A percentile compares a stretch with the other conserved stretches of the same genome.
These are phyloP conservation scores for Corylus heterophylla DNA, from an alignment of 306 rosid genomes.

Conservation along the genomic window DNA sequence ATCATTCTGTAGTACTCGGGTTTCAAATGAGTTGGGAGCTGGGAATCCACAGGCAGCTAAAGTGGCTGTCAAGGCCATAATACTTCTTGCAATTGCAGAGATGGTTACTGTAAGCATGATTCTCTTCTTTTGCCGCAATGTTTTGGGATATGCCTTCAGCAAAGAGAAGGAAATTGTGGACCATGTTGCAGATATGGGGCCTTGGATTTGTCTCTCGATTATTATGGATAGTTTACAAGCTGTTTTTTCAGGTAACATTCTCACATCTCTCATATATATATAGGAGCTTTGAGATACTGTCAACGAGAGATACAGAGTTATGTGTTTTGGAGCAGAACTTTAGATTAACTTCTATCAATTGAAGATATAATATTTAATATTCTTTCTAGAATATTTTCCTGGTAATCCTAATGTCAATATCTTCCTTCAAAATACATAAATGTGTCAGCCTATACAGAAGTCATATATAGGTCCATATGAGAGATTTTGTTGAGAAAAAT, in stretches of 20 bases:
- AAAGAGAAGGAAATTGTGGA: neutral
- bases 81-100: neutral
- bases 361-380: neutral
- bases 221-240: neutral
- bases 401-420: neutral
- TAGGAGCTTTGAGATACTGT: neutral
- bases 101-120: neutral
- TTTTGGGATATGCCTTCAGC: conserved; percentile 1
- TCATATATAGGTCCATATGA: too few species aligned
- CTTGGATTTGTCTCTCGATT: conserved; percentile 17
- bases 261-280: neutral
- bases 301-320: neutral
- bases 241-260: neutral
- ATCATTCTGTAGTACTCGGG: neutral
- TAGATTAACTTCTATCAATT: neutral
- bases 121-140: neutral
- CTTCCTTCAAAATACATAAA: too few species aligned
- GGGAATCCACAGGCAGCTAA: conserved; percentile 4
- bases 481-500: too few species aligned
- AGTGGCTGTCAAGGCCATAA: neutral
- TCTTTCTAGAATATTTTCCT: neutral
- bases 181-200: conserved; percentile 2
- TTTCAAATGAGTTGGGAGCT: conserved; percentile 3
- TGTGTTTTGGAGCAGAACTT: neutral
- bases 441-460: too few species aligned